A percentile compares a stretch with the other conserved stretches of the same genome.
Evolutionary conservation across 1,139 yeast species (phyloP).

Genomic region (Suhomyces bribrorum): DNA sequence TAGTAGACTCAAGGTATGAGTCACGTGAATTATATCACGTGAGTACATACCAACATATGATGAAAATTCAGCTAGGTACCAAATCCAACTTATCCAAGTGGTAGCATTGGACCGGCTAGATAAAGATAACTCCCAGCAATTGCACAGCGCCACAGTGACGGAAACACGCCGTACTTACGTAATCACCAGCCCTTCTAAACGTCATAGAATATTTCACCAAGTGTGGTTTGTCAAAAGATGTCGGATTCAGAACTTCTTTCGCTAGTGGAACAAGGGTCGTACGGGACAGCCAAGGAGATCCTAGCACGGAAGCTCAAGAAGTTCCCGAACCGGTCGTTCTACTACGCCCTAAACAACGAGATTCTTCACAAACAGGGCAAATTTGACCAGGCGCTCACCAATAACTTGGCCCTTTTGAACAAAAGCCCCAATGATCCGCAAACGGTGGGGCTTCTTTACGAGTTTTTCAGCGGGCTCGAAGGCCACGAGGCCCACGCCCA

Average conservation of each 20-base stretch:
- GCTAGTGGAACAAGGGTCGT: conserved; percentile 58
- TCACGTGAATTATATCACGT: too few relatives aligned
- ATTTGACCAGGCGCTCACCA: conserved; percentile 42
- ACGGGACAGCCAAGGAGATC: conserved; percentile 51
- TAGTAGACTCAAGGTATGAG: too few relatives aligned
- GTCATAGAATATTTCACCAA: too few relatives aligned
- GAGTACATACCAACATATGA: too few relatives aligned
- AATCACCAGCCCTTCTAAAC: too few relatives aligned
- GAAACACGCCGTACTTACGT: too few relatives aligned
- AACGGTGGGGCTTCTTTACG: conserved; percentile 49
- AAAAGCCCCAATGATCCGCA: conserved; percentile 57
- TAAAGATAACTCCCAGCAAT: too few relatives aligned
- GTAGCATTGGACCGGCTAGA: too few relatives aligned
- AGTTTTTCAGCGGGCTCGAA: conserved; percentile 27
- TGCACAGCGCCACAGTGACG: too few relatives aligned
- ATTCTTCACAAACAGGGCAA: conserved; percentile 47
- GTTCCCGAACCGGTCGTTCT: conserved; percentile 57
- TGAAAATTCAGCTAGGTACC: too few relatives aligned
- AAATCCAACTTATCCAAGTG: too few relatives aligned
- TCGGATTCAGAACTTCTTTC: conserved; percentile 31
- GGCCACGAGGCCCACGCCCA: conserved; percentile 39
- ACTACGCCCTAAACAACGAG: conserved; percentile 52
- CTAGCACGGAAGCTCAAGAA: conserved; percentile 52
- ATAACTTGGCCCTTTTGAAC: conserved; percentile 42
- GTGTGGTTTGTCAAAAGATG: too few relatives aligned